A percentile compares a stretch with the other conserved stretches of the same genome.
Evolutionary conservation across 2,329 filamentous ascomycete genomes (phyloP).

Genomic region (Nemania serpens): DNA sequence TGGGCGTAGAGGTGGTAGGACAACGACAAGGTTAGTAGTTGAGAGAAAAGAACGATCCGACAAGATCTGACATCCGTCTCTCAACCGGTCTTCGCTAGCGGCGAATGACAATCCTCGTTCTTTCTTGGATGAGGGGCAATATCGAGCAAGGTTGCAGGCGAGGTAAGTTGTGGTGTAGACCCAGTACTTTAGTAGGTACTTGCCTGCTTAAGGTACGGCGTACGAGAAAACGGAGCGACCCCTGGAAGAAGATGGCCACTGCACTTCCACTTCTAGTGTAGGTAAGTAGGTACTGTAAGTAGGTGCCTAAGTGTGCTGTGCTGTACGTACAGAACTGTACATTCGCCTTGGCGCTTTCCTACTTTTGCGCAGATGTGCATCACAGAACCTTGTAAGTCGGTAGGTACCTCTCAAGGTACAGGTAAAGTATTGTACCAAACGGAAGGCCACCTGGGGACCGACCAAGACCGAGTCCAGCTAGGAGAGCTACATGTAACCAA

Average conservation of each 20-base stretch:
- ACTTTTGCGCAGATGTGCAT: background rate
- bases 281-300: too few relatives aligned
- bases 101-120: slow-evolving; percentile 6
- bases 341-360: background rate
- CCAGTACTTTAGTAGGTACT: background rate
- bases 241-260: background rate
- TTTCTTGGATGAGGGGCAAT: slow-evolving; percentile 17
- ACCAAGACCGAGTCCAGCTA: background rate
- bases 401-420: too few relatives aligned
- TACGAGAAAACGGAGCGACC: background rate
- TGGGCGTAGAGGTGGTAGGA: background rate
- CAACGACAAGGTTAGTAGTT: background rate
- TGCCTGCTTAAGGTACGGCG: background rate
- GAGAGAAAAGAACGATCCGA: background rate
- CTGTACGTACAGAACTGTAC: background rate
- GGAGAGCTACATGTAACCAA: background rate
- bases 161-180: too few relatives aligned
- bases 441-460: slow-evolving; percentile 1
- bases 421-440: too few relatives aligned
- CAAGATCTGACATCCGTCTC: slow-evolving; percentile 2
- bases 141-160: background rate
- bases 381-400: background rate
- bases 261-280: too few relatives aligned
- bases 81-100: slow-evolving; percentile 4
- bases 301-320: too few relatives aligned